Evolutionary conservation across 805 yeast genomes (phyloP), one percentile per base, ranked within the genome.

Genomic region (Ogataea methanolica): DNA sequence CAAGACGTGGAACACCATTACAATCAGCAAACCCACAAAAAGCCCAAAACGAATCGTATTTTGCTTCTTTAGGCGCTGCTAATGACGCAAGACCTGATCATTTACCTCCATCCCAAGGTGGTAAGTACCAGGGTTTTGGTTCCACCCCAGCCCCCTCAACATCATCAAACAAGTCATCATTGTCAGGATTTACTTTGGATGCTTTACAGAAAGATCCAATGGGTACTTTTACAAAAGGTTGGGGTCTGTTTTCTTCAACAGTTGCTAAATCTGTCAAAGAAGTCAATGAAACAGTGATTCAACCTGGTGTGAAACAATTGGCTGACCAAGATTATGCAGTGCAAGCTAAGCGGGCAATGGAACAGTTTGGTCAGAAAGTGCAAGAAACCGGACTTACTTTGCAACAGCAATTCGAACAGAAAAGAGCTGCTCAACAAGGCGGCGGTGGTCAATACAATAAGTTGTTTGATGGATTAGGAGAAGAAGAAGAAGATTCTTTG

Each of bases 281-380:
- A 54, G 96, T 94, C 36, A 86, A 85, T 56, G 96, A 91, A 59
- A 69, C 82, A 8, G 96, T 90, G 44, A 90, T 94, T 55, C 88
- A 88, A 63, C 99, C 99, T n/a, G 82, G 94, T 41, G 76, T 89
- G 63, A 82, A 82, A 61, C 90, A 86, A 60, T 74, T 94, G 56
- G 79, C 83, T 36, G 89, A 83, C 51, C 80, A 87, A 52, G 98
- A 94, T 49, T 66, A 88, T 39, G 81, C 95, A 22, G 72, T 69
- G 46, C 96, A 89, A 61, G 94, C 98, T 5, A 82, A 78, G 53
- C 80, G 89, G 56, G 98, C 98, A n/a, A 88, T 96, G 78, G 84
- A 88, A 49, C 97, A 94, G 72, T 94, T 92, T 70, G 97, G 97
- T 42, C 96, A 88, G 63, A 89, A 83, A 61, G 86, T 92, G 71